A percentile compares a stretch with the other conserved stretches of the same genome.
phyloP scores from a whole-genome alignment of 129 eudicot genomes.

The Pseudognaphalium luteoalbum region DNA sequence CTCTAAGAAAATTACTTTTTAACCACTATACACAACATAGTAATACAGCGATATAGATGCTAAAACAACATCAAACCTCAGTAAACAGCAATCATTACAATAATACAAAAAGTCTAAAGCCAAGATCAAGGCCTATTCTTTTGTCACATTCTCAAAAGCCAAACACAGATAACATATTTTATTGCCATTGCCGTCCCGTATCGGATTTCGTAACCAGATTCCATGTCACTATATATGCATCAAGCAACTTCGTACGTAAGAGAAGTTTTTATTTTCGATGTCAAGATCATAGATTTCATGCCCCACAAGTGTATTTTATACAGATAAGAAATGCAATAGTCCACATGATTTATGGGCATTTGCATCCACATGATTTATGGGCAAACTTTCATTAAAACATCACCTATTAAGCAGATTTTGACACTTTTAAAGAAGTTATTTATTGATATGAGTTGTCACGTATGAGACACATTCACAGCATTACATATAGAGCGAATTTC shows the following conservation, averaged over 20 bases:
- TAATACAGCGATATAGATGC: conserved; percentile 6
- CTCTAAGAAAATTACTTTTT: too few species aligned
- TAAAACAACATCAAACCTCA: conserved; percentile 17
- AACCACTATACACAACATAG: not conserved
- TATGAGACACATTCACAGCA: not conserved
- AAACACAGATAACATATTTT: conserved; percentile 1
- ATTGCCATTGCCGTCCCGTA: conserved; percentile 21
- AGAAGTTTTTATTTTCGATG: not conserved
- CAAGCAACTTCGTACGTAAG: conserved; percentile 3
- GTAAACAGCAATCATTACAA: not conserved
- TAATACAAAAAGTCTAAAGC: not conserved
- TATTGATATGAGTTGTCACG: not conserved
- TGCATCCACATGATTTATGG: not conserved
- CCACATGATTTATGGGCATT: not conserved
- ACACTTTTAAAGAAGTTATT: not conserved
- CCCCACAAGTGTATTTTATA: not conserved
- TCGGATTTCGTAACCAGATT: not conserved
- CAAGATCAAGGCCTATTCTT: conserved; percentile 3
- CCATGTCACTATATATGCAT: conserved; percentile 19
- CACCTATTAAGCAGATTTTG: not conserved
- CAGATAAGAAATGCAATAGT: not conserved
- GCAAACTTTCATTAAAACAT: not conserved
- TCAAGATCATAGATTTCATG: conserved; percentile 13
- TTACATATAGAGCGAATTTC: not conserved
- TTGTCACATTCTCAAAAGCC: conserved; percentile 21